Percentiles rank a stretch among this genome's conserved stretches.
phyloP scores from a whole-genome alignment of 176 grass and related monocot species.

The Pontederia crassipes region DNA sequence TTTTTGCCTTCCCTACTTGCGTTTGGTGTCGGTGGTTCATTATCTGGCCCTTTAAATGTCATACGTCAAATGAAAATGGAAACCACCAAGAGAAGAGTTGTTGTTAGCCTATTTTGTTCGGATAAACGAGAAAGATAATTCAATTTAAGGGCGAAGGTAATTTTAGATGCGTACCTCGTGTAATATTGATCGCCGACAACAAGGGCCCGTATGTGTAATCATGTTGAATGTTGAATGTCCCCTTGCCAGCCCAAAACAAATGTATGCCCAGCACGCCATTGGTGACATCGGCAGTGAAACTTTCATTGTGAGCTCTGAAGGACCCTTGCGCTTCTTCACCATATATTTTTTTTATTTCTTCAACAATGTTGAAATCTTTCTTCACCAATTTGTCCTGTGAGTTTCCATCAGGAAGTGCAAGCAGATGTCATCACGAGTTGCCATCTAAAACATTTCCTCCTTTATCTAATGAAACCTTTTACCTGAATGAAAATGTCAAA shows the following conservation, averaged over 20 bases:
- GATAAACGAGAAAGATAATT: neutral
- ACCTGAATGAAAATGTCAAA: slow-evolving; percentile 51
- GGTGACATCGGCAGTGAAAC: slow-evolving; percentile 5
- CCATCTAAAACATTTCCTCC: neutral
- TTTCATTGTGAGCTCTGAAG: slow-evolving; percentile 8
- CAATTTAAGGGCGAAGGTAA: neutral
- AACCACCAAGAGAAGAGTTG: neutral
- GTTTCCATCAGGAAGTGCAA: neutral
- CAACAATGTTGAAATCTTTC: slow-evolving; percentile 13
- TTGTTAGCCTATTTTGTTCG: too few species aligned
- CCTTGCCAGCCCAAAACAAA: slow-evolving; percentile 48
- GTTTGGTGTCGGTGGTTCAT: too few species aligned
- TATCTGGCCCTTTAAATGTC: too few species aligned
- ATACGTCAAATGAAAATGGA: too few species aligned
- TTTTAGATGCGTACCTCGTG: neutral
- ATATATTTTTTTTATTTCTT: neutral
- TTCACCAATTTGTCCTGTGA: neutral
- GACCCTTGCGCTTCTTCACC: slow-evolving; percentile 5
- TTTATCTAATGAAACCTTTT: neutral
- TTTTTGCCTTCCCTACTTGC: too few species aligned
- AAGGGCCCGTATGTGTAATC: slow-evolving; percentile 49
- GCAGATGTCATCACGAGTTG: neutral
- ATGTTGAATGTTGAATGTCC: slow-evolving; percentile 37
- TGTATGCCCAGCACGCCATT: slow-evolving; percentile 28
- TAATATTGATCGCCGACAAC: slow-evolving; percentile 34